Conservation (phyloP, 805 yeast genomes). For the Suhomyces emberorum region DNA sequence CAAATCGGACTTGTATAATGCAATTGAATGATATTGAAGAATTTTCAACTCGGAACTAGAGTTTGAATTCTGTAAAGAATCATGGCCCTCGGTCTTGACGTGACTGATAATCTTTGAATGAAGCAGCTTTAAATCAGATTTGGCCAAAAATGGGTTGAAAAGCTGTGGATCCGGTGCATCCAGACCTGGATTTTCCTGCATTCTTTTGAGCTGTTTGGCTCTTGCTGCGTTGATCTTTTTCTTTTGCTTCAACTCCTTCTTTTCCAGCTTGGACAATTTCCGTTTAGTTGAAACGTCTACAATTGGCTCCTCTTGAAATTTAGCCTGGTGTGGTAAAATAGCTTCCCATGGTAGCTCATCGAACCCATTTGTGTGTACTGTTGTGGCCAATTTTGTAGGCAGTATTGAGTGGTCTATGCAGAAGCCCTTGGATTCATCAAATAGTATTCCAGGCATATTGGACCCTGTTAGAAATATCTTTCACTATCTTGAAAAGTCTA, state of each 20-base stretch:
- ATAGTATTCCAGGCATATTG: constrained; percentile 5
- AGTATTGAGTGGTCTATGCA: constrained; percentile 7
- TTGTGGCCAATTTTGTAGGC: neutral
- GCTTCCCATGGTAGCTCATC: constrained; percentile 10
- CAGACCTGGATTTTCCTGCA: constrained; percentile 8
- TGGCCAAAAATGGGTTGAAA: constrained; percentile 12
- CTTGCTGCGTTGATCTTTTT: constrained; percentile 19
- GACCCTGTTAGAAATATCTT: too few relatives aligned
- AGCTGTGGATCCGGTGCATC: neutral
- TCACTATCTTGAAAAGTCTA: too few relatives aligned
- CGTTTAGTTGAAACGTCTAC: neutral
- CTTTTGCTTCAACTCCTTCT: constrained; percentile 10
- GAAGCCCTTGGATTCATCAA: constrained; percentile 17
- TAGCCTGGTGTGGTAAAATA: neutral
- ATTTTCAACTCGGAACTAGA: constrained; percentile 23
- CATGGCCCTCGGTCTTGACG: neutral
- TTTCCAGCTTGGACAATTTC: constrained; percentile 8
- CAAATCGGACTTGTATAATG: constrained; percentile 58
- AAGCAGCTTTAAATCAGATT: constrained; percentile 16
- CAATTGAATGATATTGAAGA: constrained; percentile 53
- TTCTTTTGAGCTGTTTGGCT: constrained; percentile 15
- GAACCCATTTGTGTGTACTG: constrained; percentile 8
- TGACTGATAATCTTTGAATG: constrained; percentile 14
- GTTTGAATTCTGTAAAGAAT: neutral
- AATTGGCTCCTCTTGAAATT: neutral